These are phyloP conservation scores for Pseudogymnoascus sp. DNA, from an alignment of 2,329 filamentous ascomycete genomes.

Conservation along the genomic window DNA sequence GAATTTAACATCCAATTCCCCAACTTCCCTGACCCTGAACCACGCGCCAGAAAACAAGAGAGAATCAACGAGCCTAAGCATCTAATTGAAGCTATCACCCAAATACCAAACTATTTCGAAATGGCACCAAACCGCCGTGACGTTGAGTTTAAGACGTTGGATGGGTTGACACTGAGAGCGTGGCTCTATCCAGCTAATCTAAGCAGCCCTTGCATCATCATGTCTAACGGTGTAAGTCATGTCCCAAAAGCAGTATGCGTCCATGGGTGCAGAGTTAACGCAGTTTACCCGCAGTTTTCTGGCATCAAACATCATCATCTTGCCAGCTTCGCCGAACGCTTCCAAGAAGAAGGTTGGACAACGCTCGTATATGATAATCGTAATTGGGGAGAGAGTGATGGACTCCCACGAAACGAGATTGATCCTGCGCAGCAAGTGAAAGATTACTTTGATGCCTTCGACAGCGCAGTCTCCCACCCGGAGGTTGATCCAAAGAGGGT, in stretches of 20 bases:
- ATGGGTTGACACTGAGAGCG: conserved; percentile 17
- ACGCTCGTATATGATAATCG: conserved; percentile 29
- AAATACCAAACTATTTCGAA: too few relatives aligned
- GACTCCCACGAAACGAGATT: conserved; percentile 25
- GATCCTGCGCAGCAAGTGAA: conserved; percentile 22
- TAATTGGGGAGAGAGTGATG: conserved; percentile 26
- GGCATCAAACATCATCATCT: neutral
- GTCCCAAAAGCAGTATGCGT: too few relatives aligned
- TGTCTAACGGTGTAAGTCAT: conserved; percentile 10
- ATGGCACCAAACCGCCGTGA: neutral
- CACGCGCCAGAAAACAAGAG: neutral
- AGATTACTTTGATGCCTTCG: conserved; percentile 31
- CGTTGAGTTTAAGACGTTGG: conserved; percentile 19
- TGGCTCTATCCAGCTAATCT: conserved; percentile 17
- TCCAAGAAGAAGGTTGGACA: conserved; percentile 13
- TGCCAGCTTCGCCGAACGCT: conserved; percentile 14
- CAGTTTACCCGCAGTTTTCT: neutral
- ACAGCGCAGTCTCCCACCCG: conserved; percentile 24
- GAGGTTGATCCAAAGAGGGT: conserved; percentile 27
- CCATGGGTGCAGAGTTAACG: too few relatives aligned
- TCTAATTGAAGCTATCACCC: too few relatives aligned
- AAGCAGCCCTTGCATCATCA: conserved; percentile 13
- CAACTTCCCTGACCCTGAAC: too few relatives aligned
- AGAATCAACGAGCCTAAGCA: too few relatives aligned
- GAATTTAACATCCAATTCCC: too few relatives aligned